Evolutionary conservation across 768 basidiomycete species (phyloP).

Genomic region (Grammothele lineata): DNA sequence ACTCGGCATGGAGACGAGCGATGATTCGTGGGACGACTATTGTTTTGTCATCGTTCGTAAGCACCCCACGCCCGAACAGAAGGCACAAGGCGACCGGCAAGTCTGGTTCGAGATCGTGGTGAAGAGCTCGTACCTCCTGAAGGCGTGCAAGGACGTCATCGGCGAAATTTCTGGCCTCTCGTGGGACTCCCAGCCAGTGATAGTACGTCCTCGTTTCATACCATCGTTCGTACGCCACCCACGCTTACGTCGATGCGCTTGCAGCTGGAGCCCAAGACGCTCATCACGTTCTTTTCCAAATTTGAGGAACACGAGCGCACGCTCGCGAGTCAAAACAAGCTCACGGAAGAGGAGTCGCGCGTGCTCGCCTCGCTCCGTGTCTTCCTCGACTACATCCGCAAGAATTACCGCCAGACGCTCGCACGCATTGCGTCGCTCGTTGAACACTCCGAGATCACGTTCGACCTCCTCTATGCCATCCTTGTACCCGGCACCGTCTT

Average conservation of each 20-base stretch:
- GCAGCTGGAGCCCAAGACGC: conserved; percentile 50
- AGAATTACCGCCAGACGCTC: conserved; percentile 45
- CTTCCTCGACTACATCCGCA: conserved; percentile 40
- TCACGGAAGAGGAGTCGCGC: conserved; percentile 38
- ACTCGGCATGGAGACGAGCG: conserved; percentile 17
- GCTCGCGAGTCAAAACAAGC: conserved; percentile 31
- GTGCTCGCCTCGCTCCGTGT: conserved; percentile 33
- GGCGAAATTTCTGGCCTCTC: conserved; percentile 52
- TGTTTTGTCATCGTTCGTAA: conserved; percentile 55
- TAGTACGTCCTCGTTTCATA: not conserved
- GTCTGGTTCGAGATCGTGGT: conserved; percentile 44
- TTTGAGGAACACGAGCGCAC: conserved; percentile 42
- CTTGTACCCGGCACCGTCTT: conserved; percentile 47
- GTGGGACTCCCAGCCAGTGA: conserved; percentile 46
- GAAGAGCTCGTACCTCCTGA: conserved; percentile 54
- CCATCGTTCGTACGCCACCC: no score
- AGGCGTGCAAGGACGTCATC: conserved; percentile 56
- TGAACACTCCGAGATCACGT: conserved; percentile 53
- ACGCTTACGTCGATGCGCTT: no score
- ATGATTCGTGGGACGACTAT: conserved; percentile 55
- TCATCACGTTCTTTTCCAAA: conserved; percentile 48
- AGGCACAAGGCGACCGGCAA: not conserved
- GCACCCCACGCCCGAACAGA: conserved; percentile 36
- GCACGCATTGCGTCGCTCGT: conserved; percentile 42
- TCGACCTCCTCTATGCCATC: conserved; percentile 45